Conservation (phyloP, 2,329 filamentous ascomycete genomes). For the Rosellinia necatrix region DNA sequence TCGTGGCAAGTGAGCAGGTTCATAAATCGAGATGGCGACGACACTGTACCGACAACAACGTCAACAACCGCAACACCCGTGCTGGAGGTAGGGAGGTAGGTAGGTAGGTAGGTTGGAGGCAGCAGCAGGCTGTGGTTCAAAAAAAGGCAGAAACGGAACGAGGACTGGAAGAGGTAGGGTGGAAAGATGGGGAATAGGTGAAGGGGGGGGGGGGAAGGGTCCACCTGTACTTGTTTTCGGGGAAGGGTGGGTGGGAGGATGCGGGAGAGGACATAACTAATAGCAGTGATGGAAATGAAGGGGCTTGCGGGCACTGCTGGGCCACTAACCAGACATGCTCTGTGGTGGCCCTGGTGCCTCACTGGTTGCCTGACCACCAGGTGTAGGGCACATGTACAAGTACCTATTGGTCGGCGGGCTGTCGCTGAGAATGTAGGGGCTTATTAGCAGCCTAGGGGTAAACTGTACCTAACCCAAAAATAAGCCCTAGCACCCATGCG, state of each 20-base stretch:
- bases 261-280: constrained; percentile 4
- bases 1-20: constrained; percentile 6
- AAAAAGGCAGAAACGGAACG: constrained; percentile 25
- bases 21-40: background rate
- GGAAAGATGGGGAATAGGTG: constrained; percentile 28
- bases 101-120: too few species aligned
- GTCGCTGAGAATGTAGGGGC: constrained; percentile 9
- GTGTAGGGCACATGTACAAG: constrained; percentile 16
- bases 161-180: constrained; percentile 24
- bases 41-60: background rate
- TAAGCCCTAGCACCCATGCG: background rate
- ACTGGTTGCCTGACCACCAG: constrained; percentile 12
- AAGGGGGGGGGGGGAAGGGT: constrained; percentile 19
- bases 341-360: background rate
- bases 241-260: constrained; percentile 2
- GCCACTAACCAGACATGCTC: constrained; percentile 14
- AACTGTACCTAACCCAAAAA: constrained; percentile 10
- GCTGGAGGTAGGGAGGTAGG: background rate
- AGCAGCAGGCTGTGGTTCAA: constrained; percentile 9
- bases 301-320: constrained; percentile 23
- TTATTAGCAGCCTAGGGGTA: constrained; percentile 12
- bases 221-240: constrained; percentile 12
- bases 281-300: constrained; percentile 28
- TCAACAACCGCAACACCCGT: background rate
- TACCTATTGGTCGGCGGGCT: constrained; percentile 5